Evolutionary conservation across 495 filamentous ascomycete genomes (phyloP), one percentile per base, ranked within the genome.

Genomic region (Hypoxylon lenormandii): DNA sequence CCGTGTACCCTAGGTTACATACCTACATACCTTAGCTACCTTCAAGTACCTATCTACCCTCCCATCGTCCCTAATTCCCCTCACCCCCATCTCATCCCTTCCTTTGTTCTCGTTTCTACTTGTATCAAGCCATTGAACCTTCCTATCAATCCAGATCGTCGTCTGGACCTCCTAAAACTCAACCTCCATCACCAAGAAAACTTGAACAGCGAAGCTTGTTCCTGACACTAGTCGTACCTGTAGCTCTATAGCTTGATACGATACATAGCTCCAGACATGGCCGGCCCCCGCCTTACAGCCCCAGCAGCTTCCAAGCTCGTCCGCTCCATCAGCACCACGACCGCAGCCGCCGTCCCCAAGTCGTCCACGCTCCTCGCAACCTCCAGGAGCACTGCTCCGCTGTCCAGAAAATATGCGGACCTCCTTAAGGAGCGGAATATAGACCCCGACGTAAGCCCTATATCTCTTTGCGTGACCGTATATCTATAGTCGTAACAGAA

Each of bases 311-410:
- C 77, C 45, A 82, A 83, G 76, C 70, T 84, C 59, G 73, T 77
- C 70, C 80, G 82, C 62, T 76, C 77, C 19, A 74, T 83, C 64
- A 81, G 74, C 78, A 78, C 78, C n/a, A 72, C 76, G 19, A 42
- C 82, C 40, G 50, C 74, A 7, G 61, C 70, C 43, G 54, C 77
- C 1, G 51, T 56, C 49, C 72, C 76, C 12, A 78, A 79, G 26
- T 76, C 72, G 48, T 64, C 75, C 10, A 70, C 80, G 19, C 69
- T 79, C 40, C 72, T 74, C 55, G 77, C 74, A 33, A 74, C 70
- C 64, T 73, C 77, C 48, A 79, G 76, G 46, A 58, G 68, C 16
- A 57, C 72, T 16, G 70, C 74, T 61, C 70, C 74, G 23, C 45
- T 75, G 15, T 76, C 73, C 21, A 74, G 72, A 52, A 76, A 76